Evolutionary conservation across 202 grass and related monocot genomes (phyloP), one percentile per base, ranked within the genome.

Genomic region (Panicum hallii): DNA sequence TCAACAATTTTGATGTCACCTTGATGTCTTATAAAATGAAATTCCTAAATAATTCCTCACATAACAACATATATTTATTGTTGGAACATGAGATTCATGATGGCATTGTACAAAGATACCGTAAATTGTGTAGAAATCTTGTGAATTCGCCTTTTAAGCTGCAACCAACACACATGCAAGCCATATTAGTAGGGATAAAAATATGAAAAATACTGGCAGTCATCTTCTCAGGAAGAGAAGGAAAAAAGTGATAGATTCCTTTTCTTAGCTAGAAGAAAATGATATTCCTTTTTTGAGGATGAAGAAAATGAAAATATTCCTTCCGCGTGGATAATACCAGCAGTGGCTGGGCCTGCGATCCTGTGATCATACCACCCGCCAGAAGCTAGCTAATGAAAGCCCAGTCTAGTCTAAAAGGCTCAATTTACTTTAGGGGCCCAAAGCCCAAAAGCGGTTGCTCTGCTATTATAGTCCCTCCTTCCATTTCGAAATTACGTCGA

Each of bases 401-500:
- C 56, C 19, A 83, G 1, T 17, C 9, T 47, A 83, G 1, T 17
- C 9, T 47, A 46, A 30, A 34, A 3, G 13, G 57, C 32, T 44
- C 58, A 63, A 3, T 53, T 2, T 6, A 20, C 11, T 47, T 71
- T 0, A 19, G 2, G 32, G 22, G n/a, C 11, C 32, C 2, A 45
- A 62, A 75, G 61, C 34, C 62, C 9, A 69, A 70, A 61, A 65
- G 11, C 20, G 5, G 5, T 19, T 15, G 40, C 34, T 16, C 48
- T 5, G 13, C 48, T 14, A 53, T 13, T 49, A 15, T 49, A 15
- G 7, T 4, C 34, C n/a, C 22, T 72, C 6, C 11, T 45, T 7
- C 0, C 42, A 16, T 45, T 65, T 81, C 70, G 75, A 67, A n/a
- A 42, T 69, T 82, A 0, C 30, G 71, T 82, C 85, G 70, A 87